Evolutionary conservation across 75 land plant genomes (phyloP).

Genomic region (Isoetes taiwanensis): DNA sequence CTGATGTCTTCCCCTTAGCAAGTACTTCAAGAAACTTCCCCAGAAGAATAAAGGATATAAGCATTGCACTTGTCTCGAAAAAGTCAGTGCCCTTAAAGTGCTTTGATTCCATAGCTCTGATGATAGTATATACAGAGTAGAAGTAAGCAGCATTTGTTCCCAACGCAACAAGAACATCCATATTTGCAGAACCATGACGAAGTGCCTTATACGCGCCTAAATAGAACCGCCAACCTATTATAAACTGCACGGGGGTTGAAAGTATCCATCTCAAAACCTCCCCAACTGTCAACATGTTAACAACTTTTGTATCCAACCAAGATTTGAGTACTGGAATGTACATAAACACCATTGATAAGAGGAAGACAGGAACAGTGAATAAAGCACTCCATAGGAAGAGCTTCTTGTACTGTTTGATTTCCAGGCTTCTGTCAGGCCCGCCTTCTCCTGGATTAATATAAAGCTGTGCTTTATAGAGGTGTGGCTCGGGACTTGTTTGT

Average conservation of each 20-base stretch:
- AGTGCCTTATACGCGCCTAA: slow-evolving; percentile 63
- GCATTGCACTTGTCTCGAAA: slow-evolving; percentile 65
- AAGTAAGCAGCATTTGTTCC: slow-evolving; percentile 71
- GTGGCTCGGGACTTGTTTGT: slow-evolving; percentile 16
- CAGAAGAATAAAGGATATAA: slow-evolving; percentile 52
- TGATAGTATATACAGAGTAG: slow-evolving; percentile 39
- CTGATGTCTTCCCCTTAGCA: slow-evolving; percentile 51
- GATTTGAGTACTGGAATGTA: slow-evolving; percentile 17
- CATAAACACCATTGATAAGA: slow-evolving; percentile 28
- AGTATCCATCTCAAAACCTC: slow-evolving; percentile 20
- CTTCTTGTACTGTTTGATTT: slow-evolving; percentile 9
- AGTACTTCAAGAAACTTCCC: slow-evolving; percentile 50
- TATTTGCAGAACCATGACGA: slow-evolving; percentile 44
- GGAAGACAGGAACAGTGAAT: slow-evolving; percentile 19
- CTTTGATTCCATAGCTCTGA: slow-evolving; percentile 32
- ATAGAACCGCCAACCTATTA: slow-evolving; percentile 50
- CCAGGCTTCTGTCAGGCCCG: slow-evolving; percentile 14
- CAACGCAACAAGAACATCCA: slow-evolving; percentile 58
- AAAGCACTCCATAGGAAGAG: slow-evolving; percentile 20
- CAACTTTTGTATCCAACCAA: background rate
- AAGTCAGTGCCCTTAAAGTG: slow-evolving; percentile 31
- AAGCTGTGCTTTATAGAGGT: slow-evolving; percentile 41
- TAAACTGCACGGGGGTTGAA: slow-evolving; percentile 24
- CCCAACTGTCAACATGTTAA: slow-evolving; percentile 22
- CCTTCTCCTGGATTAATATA: slow-evolving; percentile 12